Evolutionary conservation across 495 filamentous ascomycete genomes (phyloP).

Genomic region (Delitschia confertaspora): DNA sequence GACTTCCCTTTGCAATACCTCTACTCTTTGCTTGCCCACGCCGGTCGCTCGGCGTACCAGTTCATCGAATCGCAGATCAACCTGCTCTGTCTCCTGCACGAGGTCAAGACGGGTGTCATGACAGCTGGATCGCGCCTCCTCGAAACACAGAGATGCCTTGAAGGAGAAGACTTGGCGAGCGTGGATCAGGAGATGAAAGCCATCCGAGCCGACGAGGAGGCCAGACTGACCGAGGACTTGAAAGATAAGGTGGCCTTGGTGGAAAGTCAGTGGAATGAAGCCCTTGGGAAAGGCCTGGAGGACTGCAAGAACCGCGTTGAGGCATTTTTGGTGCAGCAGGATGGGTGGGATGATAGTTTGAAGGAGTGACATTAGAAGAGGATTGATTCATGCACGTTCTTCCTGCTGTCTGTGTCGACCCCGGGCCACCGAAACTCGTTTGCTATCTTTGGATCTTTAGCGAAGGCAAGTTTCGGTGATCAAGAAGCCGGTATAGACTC

Average conservation of each 20-base stretch:
- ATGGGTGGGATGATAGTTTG: conserved; percentile 38
- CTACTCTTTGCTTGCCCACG: conserved; percentile 69
- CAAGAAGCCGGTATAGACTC: too few relatives aligned
- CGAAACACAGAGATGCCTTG: conserved; percentile 48
- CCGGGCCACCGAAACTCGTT: too few relatives aligned
- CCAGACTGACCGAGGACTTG: conserved; percentile 67
- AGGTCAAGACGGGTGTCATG: conserved; percentile 74
- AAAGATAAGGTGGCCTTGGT: conserved; percentile 86
- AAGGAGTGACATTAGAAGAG: too few relatives aligned
- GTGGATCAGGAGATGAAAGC: conserved; percentile 50
- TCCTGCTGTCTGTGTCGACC: too few relatives aligned
- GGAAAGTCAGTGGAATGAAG: conserved; percentile 77
- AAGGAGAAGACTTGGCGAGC: conserved; percentile 44
- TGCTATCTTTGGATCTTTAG: too few relatives aligned
- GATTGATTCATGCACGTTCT: conserved; percentile 5
- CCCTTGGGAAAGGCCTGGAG: conserved; percentile 52
- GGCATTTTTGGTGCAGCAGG: conserved; percentile 27
- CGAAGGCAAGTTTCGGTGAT: too few relatives aligned
- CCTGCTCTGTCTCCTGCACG: conserved; percentile 83
- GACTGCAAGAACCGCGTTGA: conserved; percentile 43
- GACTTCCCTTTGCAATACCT: conserved; percentile 80
- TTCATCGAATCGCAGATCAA: conserved; percentile 95
- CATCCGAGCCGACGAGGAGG: conserved; percentile 55
- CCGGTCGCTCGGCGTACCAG: conserved; percentile 85
- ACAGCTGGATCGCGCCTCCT: conserved; percentile 47